Evolutionary conservation across 2,329 filamentous ascomycete species (phyloP), one percentile per base, ranked within the genome.

Genomic region (Penicillium sp.): DNA sequence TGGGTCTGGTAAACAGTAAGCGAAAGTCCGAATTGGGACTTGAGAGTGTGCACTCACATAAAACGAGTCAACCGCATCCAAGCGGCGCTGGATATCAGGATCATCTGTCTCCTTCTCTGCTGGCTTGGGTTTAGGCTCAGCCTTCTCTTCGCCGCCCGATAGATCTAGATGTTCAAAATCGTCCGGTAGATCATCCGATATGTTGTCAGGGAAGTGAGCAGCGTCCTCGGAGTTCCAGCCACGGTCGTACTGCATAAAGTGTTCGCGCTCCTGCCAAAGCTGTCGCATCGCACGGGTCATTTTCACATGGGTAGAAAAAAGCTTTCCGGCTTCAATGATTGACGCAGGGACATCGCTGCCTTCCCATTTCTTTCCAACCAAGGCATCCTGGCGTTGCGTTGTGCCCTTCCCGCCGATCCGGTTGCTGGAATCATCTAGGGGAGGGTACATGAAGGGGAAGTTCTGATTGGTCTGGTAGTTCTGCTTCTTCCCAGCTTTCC

Each of bases 401-500:
- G 83, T 84, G 13, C 92, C 92, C 70, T 96, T 97, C 1, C 93
- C 93, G 49, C 94, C 93, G 37, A 93, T 87, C 64, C 88, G 89
- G 69, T 96, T 96, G 74, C 92, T 96, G 24, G 86, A 88, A 59
- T 87, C 88, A 73, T 97, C 93, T 18, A 97, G 79, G 1, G 94
- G 94, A 2, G 94, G 94, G 65, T 99, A 99, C 77, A 99, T 86
- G 69, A 99, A 97, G 0, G 94, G 94, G 62, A 99, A 97, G 70
- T 97, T 94, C 67, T 99, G 94, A 69, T 99, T 99, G 0, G 94
- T 99, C 73, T 99, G 94, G 68, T 99, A 99, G 65, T 97, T 99
- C 69, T 99, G 94, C 71, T 99, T 99, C 80, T 99, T 99, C 1
- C 89, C 92, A 50, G 89, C 90, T 73, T 97, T 99, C 0, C 92